Base-by-base conservation (phyloP, 805 yeast genomes). In the Ogataea pini region DNA sequence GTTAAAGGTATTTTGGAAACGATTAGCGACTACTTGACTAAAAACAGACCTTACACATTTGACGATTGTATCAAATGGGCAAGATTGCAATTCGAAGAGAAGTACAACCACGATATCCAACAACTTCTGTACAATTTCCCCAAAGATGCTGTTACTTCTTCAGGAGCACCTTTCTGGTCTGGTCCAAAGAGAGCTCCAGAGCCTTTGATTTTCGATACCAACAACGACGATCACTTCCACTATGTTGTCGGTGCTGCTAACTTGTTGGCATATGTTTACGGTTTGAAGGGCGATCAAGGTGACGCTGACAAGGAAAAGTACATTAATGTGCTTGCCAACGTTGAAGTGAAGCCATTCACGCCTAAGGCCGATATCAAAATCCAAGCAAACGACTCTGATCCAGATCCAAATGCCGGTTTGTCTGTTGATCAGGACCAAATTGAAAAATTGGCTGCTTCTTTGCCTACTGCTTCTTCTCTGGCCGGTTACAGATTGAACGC, bases 11-110 rank as follows among this genome's bases (percentile, higher is more conserved):
- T 89, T 29, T 73, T 94, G 59, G 88, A 88, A 66, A 80, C 89
- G n/a, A 85, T 94, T 48, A 67, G 87, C 36, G 82, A 81, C 44
- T 81, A 87, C 50, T 82, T 94, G 59, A 59, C 64, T 7, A 78
- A 79, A 54, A 77, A 86, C 51, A 86, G 95, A 67, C 99, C 99
- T 16, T 79, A 86, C 59, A 80, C 83, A 3, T 94, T 92, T 64
- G 96, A 90, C 59, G 96, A 94, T 63, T 92, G 98, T 72, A 84
- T 94, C 63, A 82, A 77, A 60, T 94, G 99, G 99, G 96, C 97
- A 1, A 82, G 97, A 68, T 57, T 78, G 31, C 89, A 89, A 71
- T 94, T 94, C 64, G 96, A 92, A 72, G 75, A 73, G 60, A 89
- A 89, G 70, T 94, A 78, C 74, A 81, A 80, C 61, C 81, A 89